A percentile compares a stretch with the other conserved stretches of the same genome.
These are phyloP conservation scores for Colletotrichum destructivum DNA, from an alignment of 2,329 filamentous ascomycete genomes.

Conservation along the genomic window DNA sequence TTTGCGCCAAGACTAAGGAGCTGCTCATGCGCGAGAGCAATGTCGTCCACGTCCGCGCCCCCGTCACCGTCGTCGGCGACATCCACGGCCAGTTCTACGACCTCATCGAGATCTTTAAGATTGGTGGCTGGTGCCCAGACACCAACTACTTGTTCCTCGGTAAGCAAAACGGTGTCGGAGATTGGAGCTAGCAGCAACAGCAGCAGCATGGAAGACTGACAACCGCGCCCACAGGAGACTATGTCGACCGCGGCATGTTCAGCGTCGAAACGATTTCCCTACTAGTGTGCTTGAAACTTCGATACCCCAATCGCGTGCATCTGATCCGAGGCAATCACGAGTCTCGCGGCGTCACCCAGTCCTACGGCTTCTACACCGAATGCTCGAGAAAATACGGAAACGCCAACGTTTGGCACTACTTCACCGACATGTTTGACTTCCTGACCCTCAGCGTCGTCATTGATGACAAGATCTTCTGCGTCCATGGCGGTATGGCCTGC, in stretches of 20 bases:
- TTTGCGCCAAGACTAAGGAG: constrained; percentile 99
- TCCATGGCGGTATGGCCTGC: constrained; percentile 80
- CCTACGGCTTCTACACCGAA: constrained; percentile 99
- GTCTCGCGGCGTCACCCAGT: constrained; percentile 96
- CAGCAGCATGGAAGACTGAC: constrained; percentile 1
- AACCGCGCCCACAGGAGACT: constrained; percentile 77
- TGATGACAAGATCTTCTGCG: constrained; percentile 98
- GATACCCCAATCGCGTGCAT: constrained; percentile 96
- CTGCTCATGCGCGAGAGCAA: constrained; percentile 99
- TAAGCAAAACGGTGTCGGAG: constrained; percentile 54
- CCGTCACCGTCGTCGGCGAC: constrained; percentile 97
- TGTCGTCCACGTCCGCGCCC: constrained; percentile 95
- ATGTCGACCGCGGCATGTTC: constrained; percentile 98
- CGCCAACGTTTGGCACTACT: constrained; percentile 99
- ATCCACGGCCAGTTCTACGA: constrained; percentile 99
- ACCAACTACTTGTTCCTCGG: constrained; percentile 99
- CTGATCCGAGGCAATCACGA: constrained; percentile 98
- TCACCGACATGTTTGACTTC: constrained; percentile 99
- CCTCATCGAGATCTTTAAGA: constrained; percentile 99
- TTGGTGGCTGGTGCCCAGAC: constrained; percentile 96
- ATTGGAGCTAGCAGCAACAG: constrained; percentile 10
- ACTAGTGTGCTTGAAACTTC: constrained; percentile 95
- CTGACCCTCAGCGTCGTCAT: constrained; percentile 97
- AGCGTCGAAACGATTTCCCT: constrained; percentile 99
- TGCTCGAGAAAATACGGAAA: constrained; percentile 99